phyloP scores from a whole-genome alignment of 208 protist species.

The Angomonas desouzai region DNA sequence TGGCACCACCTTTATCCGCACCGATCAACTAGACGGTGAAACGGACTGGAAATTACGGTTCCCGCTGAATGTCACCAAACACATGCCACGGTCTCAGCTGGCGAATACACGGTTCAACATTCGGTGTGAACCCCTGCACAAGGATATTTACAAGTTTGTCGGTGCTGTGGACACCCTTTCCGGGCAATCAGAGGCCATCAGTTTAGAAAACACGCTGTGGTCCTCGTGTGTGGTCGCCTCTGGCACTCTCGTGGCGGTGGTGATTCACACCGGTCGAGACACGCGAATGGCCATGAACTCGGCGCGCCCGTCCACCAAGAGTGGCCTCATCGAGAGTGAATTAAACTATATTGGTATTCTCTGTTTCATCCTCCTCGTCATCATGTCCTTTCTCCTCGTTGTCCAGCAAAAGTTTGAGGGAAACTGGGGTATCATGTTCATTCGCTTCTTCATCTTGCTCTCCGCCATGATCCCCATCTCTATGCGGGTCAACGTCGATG shows the following conservation, averaged over 20 bases:
- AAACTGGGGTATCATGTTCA: slow-evolving; percentile 86
- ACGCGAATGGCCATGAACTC: slow-evolving; percentile 96
- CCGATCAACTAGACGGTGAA: slow-evolving; percentile 99
- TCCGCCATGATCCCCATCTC: slow-evolving; percentile 98
- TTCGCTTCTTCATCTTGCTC: slow-evolving; percentile 96
- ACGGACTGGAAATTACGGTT: slow-evolving; percentile 97
- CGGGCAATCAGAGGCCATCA: slow-evolving; percentile 67
- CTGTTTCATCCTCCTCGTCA: slow-evolving; percentile 66
- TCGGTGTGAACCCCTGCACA: slow-evolving; percentile 75
- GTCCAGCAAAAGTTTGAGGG: slow-evolving; percentile 70
- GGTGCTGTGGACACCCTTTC: slow-evolving; percentile 67
- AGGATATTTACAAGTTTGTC: slow-evolving; percentile 97
- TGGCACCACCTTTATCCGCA: slow-evolving; percentile 96
- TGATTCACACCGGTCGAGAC: slow-evolving; percentile 95
- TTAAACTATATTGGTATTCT: slow-evolving; percentile 95
- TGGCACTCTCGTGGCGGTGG: slow-evolving; percentile 68
- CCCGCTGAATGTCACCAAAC: slow-evolving; percentile 52
- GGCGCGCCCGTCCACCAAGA: slow-evolving; percentile 75
- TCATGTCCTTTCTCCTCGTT: slow-evolving; percentile 65
- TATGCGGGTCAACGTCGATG: slow-evolving; percentile 97
- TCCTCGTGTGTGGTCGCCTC: slow-evolving; percentile 94
- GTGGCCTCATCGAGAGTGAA: slow-evolving; percentile 94
- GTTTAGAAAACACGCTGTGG: slow-evolving; percentile 97
- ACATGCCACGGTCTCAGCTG: slow-evolving; percentile 28
- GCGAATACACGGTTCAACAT: slow-evolving; percentile 51